These are phyloP conservation scores for Iberis pinnata DNA, from an alignment of 345 rosid species.

Conservation along the genomic window DNA sequence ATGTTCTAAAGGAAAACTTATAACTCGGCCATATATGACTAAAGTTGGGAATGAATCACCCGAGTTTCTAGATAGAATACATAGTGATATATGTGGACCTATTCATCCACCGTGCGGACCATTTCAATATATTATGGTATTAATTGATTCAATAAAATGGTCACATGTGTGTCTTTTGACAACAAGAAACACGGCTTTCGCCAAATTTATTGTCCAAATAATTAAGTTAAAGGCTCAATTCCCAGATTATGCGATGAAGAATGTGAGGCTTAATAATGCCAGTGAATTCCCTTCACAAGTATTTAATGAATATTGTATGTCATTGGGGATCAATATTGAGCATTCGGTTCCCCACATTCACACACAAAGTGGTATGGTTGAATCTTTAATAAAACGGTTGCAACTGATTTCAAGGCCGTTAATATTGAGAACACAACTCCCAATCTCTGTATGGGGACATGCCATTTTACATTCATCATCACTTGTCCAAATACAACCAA, in stretches of 20 bases:
- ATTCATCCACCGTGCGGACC: background rate
- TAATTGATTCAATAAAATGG: background rate
- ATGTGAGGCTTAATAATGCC: background rate
- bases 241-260: background rate
- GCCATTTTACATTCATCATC: background rate
- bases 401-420: background rate
- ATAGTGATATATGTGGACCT: background rate
- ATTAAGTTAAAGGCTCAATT: background rate
- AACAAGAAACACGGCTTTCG: background rate
- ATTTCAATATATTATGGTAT: background rate
- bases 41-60: background rate
- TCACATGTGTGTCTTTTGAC: slow-evolving; percentile 1
- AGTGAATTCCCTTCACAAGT: background rate
- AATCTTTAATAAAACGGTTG: background rate
- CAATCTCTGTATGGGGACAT: background rate
- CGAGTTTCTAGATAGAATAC: background rate
- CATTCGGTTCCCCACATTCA: background rate
- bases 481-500: background rate
- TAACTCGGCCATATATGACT: background rate
- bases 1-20: background rate
- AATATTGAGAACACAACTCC: background rate
- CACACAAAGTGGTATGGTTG: background rate
- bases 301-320: background rate
- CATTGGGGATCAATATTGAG: background rate
- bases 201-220: background rate